Evolutionary conservation across 805 yeast genomes (phyloP).

Genomic region (Candida ipomoeae): DNA sequence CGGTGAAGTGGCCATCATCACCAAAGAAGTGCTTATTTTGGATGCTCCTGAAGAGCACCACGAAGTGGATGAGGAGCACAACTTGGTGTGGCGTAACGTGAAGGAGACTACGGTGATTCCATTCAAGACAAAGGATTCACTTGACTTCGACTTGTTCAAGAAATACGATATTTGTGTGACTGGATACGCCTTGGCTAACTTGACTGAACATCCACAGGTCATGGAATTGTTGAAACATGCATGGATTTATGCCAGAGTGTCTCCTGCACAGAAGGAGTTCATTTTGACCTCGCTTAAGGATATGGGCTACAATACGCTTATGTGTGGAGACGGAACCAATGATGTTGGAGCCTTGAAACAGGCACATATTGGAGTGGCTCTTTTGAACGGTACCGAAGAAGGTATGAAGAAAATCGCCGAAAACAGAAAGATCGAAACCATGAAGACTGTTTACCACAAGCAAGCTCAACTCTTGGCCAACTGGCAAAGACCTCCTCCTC

Average conservation of each 20-base stretch:
- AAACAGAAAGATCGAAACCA: constrained; percentile 61
- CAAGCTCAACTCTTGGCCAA: constrained; percentile 72
- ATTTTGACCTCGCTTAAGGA: constrained; percentile 78
- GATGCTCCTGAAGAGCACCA: constrained; percentile 78
- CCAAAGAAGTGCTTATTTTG: constrained; percentile 76
- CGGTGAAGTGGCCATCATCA: constrained; percentile 82
- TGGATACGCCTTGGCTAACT: constrained; percentile 77
- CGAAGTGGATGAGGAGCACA: constrained; percentile 41
- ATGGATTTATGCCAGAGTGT: constrained; percentile 97
- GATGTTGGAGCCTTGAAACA: constrained; percentile 99
- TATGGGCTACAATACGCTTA: constrained; percentile 86
- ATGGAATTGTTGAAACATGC: constrained; percentile 75
- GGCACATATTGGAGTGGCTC: constrained; percentile 97
- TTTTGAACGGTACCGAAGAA: constrained; percentile 93
- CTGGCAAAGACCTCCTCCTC: constrained; percentile 84
- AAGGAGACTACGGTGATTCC: constrained; percentile 71
- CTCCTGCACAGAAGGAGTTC: constrained; percentile 93
- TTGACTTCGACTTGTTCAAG: constrained; percentile 55
- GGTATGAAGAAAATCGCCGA: constrained; percentile 87
- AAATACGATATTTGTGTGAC: constrained; percentile 85
- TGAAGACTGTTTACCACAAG: constrained; percentile 70
- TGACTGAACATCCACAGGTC: constrained; percentile 66
- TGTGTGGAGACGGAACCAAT: constrained; percentile 99
- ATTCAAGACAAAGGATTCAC: constrained; percentile 52
- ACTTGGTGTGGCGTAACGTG: constrained; percentile 80